Evolutionary conservation across 2,329 filamentous ascomycete genomes (phyloP).

Genomic region (Cercospora nicotianae): DNA sequence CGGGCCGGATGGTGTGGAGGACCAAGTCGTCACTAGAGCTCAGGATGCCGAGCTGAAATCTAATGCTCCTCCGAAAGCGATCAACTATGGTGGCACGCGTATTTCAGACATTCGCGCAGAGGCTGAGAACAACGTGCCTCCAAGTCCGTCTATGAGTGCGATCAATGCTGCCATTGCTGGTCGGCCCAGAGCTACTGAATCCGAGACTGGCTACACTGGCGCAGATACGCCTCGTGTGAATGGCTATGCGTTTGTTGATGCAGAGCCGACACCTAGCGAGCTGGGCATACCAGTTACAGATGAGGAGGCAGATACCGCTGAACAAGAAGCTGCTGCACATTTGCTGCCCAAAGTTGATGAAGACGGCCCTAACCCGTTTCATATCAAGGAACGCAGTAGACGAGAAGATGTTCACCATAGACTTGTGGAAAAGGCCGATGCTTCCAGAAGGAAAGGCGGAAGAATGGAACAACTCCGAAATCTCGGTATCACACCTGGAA

Average conservation of each 20-base stretch:
- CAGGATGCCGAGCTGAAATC: constrained; percentile 70
- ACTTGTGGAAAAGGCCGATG: constrained; percentile 80
- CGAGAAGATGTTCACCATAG: constrained; percentile 80
- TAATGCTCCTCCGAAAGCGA: constrained; percentile 71
- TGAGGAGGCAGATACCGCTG: constrained; percentile 37
- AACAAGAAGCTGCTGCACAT: constrained; percentile 41
- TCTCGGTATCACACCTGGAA: constrained; percentile 46
- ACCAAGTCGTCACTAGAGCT: constrained; percentile 58
- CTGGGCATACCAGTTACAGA: constrained; percentile 51
- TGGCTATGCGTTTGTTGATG: constrained; percentile 91
- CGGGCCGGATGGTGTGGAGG: constrained; percentile 62
- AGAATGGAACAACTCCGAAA: constrained; percentile 36
- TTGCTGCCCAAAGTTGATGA: constrained; percentile 51
- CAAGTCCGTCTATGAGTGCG: constrained; percentile 81
- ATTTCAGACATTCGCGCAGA: constrained; percentile 47
- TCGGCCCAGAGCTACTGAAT: constrained; percentile 61
- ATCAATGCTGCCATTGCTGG: constrained; percentile 82
- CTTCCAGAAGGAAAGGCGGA: constrained; percentile 66
- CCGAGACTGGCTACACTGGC: constrained; percentile 61
- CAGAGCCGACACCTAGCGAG: constrained; percentile 62
- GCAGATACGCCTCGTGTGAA: constrained; percentile 86
- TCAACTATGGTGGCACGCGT: constrained; percentile 82
- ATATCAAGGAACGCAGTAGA: constrained; percentile 69
- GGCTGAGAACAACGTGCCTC: constrained; percentile 50
- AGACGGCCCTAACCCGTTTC: constrained; percentile 72